Percentiles rank a stretch among this genome's conserved stretches.
Evolutionary conservation across 202 grass and related monocot genomes (phyloP).

Genomic region (Alloteropsis angusta): DNA sequence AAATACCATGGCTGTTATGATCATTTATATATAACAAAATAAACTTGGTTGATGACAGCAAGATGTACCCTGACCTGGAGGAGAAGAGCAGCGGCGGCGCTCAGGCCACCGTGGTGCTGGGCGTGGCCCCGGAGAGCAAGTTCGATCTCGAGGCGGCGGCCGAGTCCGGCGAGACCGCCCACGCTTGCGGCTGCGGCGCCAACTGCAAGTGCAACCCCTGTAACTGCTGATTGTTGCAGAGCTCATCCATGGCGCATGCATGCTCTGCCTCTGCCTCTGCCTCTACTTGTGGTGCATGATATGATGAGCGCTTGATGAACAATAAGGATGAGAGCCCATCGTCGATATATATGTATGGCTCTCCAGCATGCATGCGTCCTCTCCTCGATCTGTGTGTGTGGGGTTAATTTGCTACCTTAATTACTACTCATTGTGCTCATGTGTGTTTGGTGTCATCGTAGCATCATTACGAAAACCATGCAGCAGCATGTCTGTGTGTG

Average conservation of each 20-base stretch:
- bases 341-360: not conserved
- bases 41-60: slow-evolving; percentile 13
- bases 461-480: no score
- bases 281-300: not conserved
- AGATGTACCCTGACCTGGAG: slow-evolving; percentile 49
- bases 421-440: no score
- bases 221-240: slow-evolving; percentile 14
- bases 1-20: no score
- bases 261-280: not conserved
- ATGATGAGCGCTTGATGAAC: no score
- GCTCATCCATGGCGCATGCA: not conserved
- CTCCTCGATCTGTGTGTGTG: not conserved
- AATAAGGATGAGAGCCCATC: not conserved
- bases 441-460: no score
- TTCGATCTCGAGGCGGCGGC: slow-evolving; percentile 19
- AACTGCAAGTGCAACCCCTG: slow-evolving; percentile 60
- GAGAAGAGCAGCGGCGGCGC: slow-evolving; percentile 37
- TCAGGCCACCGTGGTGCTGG: slow-evolving; percentile 25
- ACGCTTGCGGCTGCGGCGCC: slow-evolving; percentile 40
- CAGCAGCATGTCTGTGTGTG: no score
- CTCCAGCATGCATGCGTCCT: not conserved
- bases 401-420: not conserved
- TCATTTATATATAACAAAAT: no score
- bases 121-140: slow-evolving; percentile 32
- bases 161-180: slow-evolving; percentile 23